Base-by-base conservation (phyloP, 805 yeast genomes). In the Wickerhamiella azyma region DNA sequence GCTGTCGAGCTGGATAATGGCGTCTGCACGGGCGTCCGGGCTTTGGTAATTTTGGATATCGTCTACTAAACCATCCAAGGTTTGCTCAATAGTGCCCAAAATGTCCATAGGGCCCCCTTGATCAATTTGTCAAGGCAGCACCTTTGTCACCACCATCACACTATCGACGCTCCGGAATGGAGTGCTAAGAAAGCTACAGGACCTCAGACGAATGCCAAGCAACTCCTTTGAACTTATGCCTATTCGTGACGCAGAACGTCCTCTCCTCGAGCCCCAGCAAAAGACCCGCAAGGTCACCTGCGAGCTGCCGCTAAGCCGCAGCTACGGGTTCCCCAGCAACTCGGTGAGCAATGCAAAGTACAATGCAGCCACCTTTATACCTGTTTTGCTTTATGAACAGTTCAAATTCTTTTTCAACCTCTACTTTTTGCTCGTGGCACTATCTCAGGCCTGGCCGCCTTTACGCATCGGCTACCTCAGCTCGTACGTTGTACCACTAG, bases 381-480 rank as follows among this genome's bases (percentile, higher is more conserved):
- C 99, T 2, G 71, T 85, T 37, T 77, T 92, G 46, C 71, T 92
- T 26, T 94, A 83, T 62, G 96, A 89, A 61, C 99, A 92, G 68
- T 92, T 92, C 76, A 86, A 88, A 66, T 89, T 92, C 62, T 92
- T 92, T 65, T 92, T 86, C 72, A 92, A 92, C 64, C 67, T 92
- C 41, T 92, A 92, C 63, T 92, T 92, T 60, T 66, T 94, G 43
- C 58, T 94, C 17, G 98, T 94, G 53, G 97, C 98, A 13, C 71
- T 94, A 50, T 86, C 96, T 5, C 98, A 92, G 64, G 80, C 81
- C 2, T 71, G 92, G 18, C 96, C 97, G 1, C 84, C 79, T 7
- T 70, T 92, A 45, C 71, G 96, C 54, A 92, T 92, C 30, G 99
- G 99, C 10, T 92, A 89, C 59, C 67, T 92, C 32, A 82, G 94